phyloP scores from a whole-genome alignment of 768 basidiomycete genomes.

The Termitomyces sp. region DNA sequence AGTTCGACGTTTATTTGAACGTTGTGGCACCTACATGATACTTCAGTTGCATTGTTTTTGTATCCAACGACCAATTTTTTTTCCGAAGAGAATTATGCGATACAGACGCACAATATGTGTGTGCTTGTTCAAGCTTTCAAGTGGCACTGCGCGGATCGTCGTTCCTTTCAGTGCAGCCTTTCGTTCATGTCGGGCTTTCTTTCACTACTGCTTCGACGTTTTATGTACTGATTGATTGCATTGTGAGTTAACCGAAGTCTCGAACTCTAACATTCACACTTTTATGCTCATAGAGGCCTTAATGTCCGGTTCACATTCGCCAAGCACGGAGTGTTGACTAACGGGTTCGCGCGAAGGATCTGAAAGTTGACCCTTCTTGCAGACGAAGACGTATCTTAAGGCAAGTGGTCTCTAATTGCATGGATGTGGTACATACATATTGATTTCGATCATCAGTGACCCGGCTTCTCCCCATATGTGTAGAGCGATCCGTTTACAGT shows the following conservation, averaged over 20 bases:
- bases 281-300: conserved; percentile 14
- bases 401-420: conserved; percentile 13
- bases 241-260: conserved; percentile 13
- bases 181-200: conserved; percentile 11
- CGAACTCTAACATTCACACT: conserved; percentile 5
- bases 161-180: conserved; percentile 6
- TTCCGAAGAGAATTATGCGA: conserved; percentile 16
- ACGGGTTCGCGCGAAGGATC: conserved; percentile 11
- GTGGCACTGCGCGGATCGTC: conserved; percentile 3
- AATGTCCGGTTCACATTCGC: conserved; percentile 14
- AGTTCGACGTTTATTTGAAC: conserved; percentile 4
- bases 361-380: conserved; percentile 11
- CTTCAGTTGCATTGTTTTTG: conserved; percentile 3
- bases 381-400: conserved; percentile 1
- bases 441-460: conserved; percentile 20
- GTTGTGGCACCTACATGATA: neutral
- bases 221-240: conserved; percentile 20
- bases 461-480: conserved; percentile 22
- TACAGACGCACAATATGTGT: conserved; percentile 14
- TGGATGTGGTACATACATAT: neutral
- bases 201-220: conserved; percentile 11
- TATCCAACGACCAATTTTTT: neutral
- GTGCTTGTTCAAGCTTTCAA: too few relatives aligned
- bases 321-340: conserved; percentile 12
- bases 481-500: conserved; percentile 18